Evolutionary conservation across 140 eudicot genomes (phyloP), one percentile per base, ranked within the genome.

Genomic region (Bidens hawaiensis): DNA sequence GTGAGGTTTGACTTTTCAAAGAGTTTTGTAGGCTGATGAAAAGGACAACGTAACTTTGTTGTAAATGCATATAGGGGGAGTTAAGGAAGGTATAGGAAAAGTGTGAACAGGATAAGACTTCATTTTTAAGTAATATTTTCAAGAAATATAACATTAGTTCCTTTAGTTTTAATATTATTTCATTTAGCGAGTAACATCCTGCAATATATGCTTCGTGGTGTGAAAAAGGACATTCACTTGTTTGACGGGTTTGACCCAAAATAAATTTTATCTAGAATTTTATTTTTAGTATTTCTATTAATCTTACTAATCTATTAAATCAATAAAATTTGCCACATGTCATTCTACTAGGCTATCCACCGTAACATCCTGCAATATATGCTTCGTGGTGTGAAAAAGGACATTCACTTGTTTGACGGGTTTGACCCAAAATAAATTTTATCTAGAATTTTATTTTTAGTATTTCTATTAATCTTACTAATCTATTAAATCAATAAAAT

Each of bases 1-100:
- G 49, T 23, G 42, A 25, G 65, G 62, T 73, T 64, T 73, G 78
- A 73, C 78, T 55, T 64, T 71, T 73, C 60, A 45, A 72, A 14
- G 24, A 43, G 24, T 31, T 64, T 72, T 73, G 72, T 56, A 42
- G 72, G 78, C 78, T 73, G 53, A 16, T 22, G 66, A 64, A 22
- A 33, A 33, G 4, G 72, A 65, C 60, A 47, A 46, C 72, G 9
- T 31, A 55, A 55, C 56, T 65, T 56, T 48, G 62, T 62, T 27
- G 17, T 49, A 17, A 49, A 49, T 55, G 62, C 67, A 64, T 45
- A 38, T 38, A 15, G 72, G 54, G 52, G 16, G 2, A 51, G 63
- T 34, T 61, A 25, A 50, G 43, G 49, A 2, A 43, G 10, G 16
- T 38, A 38, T 38, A 13, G 26, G 26, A 12, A 17, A 47, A 47